A percentile compares a stretch with the other conserved stretches of the same genome.
phyloP scores from a whole-genome alignment of 208 protist genomes.

The Blechomonas ayalai region DNA sequence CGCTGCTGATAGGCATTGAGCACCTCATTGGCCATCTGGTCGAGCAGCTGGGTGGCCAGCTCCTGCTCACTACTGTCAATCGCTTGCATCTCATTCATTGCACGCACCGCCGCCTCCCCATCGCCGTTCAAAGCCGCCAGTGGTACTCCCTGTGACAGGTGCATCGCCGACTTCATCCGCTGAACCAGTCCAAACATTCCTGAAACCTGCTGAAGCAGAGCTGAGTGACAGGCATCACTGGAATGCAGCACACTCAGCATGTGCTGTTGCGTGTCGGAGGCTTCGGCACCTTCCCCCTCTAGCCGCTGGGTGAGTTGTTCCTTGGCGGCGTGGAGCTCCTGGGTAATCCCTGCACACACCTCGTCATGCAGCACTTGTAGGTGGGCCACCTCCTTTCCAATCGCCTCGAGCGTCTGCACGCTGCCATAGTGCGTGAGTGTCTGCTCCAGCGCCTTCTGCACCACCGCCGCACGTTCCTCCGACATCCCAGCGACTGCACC shows the following conservation, averaged over 20 bases:
- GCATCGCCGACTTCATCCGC: conserved; percentile 11
- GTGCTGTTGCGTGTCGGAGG: no score
- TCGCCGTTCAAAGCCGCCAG: conserved; percentile 13
- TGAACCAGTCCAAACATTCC: conserved; percentile 6
- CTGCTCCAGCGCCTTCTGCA: no score
- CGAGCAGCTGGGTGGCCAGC: conserved; percentile 13
- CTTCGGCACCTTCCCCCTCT: no score
- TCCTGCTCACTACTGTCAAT: conserved; percentile 9
- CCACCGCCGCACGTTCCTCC: no score
- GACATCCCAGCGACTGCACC: no score
- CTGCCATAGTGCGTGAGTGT: no score
- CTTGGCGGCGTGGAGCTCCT: conserved; percentile 7
- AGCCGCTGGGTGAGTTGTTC: not conserved
- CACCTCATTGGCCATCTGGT: conserved; percentile 9
- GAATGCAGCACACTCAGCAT: no score
- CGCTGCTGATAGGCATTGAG: conserved; percentile 9
- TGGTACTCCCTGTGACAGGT: conserved; percentile 12
- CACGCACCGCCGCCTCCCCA: not conserved
- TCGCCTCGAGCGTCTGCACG: no score
- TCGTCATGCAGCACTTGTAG: conserved; percentile 12
- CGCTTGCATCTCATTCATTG: conserved; percentile 13
- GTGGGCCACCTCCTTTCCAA: no score
- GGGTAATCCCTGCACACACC: conserved; percentile 1
- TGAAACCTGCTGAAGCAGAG: conserved; percentile 6
- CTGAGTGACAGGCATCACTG: no score